Conservation (phyloP, 1,284 basidiomycete species). For the Sanghuangporus weigelae region DNA sequence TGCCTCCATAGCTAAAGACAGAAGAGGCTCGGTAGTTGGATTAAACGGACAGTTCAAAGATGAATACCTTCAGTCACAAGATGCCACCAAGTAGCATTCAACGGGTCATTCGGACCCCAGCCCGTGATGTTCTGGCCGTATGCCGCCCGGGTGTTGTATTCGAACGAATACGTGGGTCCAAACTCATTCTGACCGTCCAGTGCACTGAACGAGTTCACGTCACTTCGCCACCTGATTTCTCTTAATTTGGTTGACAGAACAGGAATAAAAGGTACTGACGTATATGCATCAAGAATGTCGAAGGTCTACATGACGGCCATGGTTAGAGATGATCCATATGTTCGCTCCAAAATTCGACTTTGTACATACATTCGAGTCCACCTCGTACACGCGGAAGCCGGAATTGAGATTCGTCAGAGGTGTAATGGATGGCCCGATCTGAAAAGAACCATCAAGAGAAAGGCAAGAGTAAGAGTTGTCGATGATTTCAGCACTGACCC, state of each 20-base stretch:
- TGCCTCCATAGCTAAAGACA: constrained; percentile 51
- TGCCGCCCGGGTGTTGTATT: constrained; percentile 67
- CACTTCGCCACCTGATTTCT: constrained; percentile 49
- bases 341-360: background rate
- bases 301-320: constrained; percentile 46
- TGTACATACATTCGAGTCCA: constrained; percentile 59
- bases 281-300: constrained; percentile 68
- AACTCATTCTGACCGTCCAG: constrained; percentile 49
- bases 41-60: background rate
- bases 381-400: constrained; percentile 75
- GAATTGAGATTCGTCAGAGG: constrained; percentile 73
- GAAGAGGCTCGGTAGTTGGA: background rate
- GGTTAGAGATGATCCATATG: background rate
- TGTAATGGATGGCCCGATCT: constrained; percentile 68
- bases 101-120: constrained; percentile 63
- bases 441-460: background rate
- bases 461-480: background rate
- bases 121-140: constrained; percentile 57
- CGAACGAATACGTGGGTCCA: constrained; percentile 64
- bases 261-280: constrained; percentile 37
- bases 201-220: constrained; percentile 51
- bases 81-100: constrained; percentile 86
- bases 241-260: background rate
- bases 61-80: constrained; percentile 63
- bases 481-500: constrained; percentile 32